Percentiles rank a stretch among this genome's conserved stretches.
These are phyloP conservation scores for Pseudevernia furfuracea DNA, from an alignment of 495 filamentous ascomycete genomes.

Conservation along the genomic window DNA sequence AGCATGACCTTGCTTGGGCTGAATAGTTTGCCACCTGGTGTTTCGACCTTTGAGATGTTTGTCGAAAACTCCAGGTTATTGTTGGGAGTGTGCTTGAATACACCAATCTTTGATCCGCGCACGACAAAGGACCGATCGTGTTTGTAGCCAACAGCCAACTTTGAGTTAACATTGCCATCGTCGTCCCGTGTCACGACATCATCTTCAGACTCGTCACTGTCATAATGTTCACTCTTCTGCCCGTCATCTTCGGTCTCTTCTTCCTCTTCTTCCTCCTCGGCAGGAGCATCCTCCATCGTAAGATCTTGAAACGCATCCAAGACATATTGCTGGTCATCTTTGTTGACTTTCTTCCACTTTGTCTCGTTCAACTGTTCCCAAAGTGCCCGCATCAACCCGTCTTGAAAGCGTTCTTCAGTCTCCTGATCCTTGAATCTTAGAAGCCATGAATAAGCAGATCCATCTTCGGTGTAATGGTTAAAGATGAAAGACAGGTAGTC, in stretches of 20 bases:
- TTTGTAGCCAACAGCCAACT: constrained; percentile 96
- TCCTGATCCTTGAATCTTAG: constrained; percentile 79
- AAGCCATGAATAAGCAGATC: constrained; percentile 91
- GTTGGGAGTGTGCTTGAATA: constrained; percentile 92
- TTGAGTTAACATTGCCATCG: constrained; percentile 86
- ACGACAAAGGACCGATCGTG: constrained; percentile 96
- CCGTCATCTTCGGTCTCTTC: constrained; percentile 56
- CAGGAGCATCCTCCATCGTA: constrained; percentile 71
- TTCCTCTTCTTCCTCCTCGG: constrained; percentile 51
- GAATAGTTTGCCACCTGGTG: constrained; percentile 79
- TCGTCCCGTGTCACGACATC: constrained; percentile 63
- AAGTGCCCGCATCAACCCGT: constrained; percentile 86
- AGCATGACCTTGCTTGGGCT: constrained; percentile 97
- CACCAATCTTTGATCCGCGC: constrained; percentile 92
- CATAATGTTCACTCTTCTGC: constrained; percentile 71
- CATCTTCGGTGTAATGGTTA: constrained; percentile 85
- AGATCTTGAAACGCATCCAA: constrained; percentile 93
- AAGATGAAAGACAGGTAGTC: constrained; percentile 98
- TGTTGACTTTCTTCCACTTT: constrained; percentile 90
- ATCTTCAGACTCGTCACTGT: constrained; percentile 85
- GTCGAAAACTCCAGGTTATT: constrained; percentile 96
- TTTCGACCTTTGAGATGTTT: constrained; percentile 91
- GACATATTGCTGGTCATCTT: constrained; percentile 88
- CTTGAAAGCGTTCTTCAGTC: constrained; percentile 79
- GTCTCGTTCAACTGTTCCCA: constrained; percentile 96